Base-by-base conservation (phyloP, 352 stramenopile species). In the Pythium folliculosum region DNA sequence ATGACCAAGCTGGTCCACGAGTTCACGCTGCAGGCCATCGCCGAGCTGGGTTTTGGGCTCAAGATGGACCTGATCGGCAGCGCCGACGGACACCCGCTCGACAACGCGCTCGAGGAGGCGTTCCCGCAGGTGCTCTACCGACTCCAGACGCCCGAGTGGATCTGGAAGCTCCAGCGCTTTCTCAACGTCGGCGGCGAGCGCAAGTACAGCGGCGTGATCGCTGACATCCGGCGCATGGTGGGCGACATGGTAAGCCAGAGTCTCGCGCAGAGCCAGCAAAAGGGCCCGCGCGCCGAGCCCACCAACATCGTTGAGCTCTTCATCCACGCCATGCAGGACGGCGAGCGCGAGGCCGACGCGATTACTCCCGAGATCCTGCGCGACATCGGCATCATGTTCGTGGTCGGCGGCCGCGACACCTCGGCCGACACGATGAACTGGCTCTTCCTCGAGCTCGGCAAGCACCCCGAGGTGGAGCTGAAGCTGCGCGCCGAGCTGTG, bases 321-420 rank as follows among this genome's bases (percentile, higher is more conserved):
- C 44, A 60, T 75, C 22, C 37, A 75, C 2, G 57, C 45, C 4
- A 65, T 65, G 63, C 53, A 73, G 12, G 52, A 73, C 38, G 63
- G 40, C 23, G 60, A 43, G 37, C 9, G 14, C 9, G 54, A 66
- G 17, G 35, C 16, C 22, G 60, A 68, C 1, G 17, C 21, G 40
- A 63, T 77, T 40, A 54, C 54, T 5, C 60, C 66, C 2, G 59
- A 73, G 51, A 72, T 66, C 17, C 47, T 89, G 22, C 61, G 75
- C 19, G 76, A 89, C 62, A 63, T 89, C 27, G 72, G 77, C 16
- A 67, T 89, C 23, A 77, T 70, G 55, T 81, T 89, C 54, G 53
- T 86, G 19, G 67, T 89, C 51, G 81, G 60, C 38, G 81, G 80
- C 9, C 68, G 80, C 16, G 81, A 90, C 63, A 86, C 81, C 16